Base-by-base conservation (phyloP, 2,329 filamentous ascomycete species). In the Aspergillus sp. region DNA sequence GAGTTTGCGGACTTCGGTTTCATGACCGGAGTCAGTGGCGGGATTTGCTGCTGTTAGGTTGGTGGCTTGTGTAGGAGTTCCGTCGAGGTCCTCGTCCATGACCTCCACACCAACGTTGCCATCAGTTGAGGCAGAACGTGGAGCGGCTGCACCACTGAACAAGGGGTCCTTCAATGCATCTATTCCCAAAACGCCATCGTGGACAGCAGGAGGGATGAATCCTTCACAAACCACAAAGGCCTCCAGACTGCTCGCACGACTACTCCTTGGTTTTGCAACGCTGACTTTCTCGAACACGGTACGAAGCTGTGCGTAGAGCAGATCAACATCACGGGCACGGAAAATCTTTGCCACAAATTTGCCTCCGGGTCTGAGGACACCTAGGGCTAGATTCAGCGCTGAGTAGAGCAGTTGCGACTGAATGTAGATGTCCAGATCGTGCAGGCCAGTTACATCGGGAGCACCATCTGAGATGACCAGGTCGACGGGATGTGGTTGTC, bases 291-390 rank as follows among this genome's bases (percentile, higher is more conserved):
- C 81, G 55, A 98, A 98, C 43, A 97, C 90, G 13, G 91, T 81
- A 64, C 90, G 93, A 42, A 98, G 78, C 65, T 98, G 93, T 2
- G 90, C 90, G 61, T 93, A 97, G 7, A 98, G 79, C 26, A 97
- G 74, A 61, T 97, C 93, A n/a, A 97, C 90, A 59, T 97, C 93
- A 56, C 90, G 85, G 11, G 88, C 90, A 11, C 93, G 76, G 72
- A 98, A 98, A 48, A 98, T 96, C 74, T 98, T 98, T 47, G 93
- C 93, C 6, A 98, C 91, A 57, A 98, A 98, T 60, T 89, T 95
- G 50, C 93, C 93, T 35, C 93, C 93, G 0, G 90, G 90, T 47
- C 87, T 86, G 19, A 98, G 79, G 9, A 98, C 90, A 62, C 91
- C 95, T 9, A 96, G 81, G 0, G 93, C 90, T 3, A 98, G 81